Evolutionary conservation across 2,329 filamentous ascomycete species (phyloP).

Genomic region (Tolypocladium guangdongense): DNA sequence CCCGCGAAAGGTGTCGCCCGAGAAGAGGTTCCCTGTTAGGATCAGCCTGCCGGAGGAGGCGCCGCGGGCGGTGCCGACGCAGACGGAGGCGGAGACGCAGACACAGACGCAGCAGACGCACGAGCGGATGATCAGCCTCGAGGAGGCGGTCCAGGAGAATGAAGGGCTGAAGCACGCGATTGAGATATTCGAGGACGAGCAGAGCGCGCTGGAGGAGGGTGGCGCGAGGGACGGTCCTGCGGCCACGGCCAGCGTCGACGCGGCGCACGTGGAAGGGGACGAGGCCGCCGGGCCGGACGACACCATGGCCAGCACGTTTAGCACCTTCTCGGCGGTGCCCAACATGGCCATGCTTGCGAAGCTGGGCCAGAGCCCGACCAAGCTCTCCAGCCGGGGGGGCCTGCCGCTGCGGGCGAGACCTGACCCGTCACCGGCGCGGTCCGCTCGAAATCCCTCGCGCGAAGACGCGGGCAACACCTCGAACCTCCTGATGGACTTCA

Average conservation of each 20-base stretch:
- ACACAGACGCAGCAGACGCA: constrained; percentile 4
- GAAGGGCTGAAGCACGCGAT: constrained; percentile 48
- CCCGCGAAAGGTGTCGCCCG: constrained; percentile 37
- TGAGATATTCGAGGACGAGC: constrained; percentile 50
- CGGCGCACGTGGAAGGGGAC: constrained; percentile 15
- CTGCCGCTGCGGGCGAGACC: constrained; percentile 26
- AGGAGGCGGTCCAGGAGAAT: constrained; percentile 43
- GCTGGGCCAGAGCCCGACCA: constrained; percentile 54
- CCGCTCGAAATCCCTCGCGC: constrained; percentile 20
- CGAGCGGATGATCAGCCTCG: constrained; percentile 34
- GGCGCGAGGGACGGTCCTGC: constrained; percentile 14
- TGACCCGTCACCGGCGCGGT: constrained; percentile 23
- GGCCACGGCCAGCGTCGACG: constrained; percentile 17
- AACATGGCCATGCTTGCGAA: constrained; percentile 77
- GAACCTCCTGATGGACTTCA: constrained; percentile 79
- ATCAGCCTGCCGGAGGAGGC: constrained; percentile 27
- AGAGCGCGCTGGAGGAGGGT: constrained; percentile 16
- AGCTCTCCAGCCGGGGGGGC: constrained; percentile 30
- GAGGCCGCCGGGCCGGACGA: constrained; percentile 51
- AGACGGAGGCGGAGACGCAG: background rate
- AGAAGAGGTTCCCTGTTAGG: constrained; percentile 52
- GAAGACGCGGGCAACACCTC: constrained; percentile 51
- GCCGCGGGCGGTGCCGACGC: constrained; percentile 2
- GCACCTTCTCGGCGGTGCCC: constrained; percentile 79
- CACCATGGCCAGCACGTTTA: constrained; percentile 72